Evolutionary conservation across 176 grass and related monocot species (phyloP), one percentile per base, ranked within the genome.

Genomic region (Aegilops longissima): DNA sequence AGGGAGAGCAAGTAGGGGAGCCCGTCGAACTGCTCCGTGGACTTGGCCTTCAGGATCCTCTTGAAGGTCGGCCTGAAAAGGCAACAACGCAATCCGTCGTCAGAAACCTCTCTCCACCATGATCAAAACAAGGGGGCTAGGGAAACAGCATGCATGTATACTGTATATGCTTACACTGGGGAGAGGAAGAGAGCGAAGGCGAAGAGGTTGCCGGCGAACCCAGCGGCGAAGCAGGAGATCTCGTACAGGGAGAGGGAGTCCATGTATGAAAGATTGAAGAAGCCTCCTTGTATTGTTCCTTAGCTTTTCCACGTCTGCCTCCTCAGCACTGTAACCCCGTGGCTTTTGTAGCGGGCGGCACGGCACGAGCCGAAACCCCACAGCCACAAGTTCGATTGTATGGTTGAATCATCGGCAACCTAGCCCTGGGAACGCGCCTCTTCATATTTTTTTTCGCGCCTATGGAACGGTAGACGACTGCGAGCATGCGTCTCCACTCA

Each of bases 1-100:
- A 97, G 89, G 80, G 95, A 94, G 33, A 90, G 82, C 17, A 90
- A 6, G 67, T 97, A 97, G 1, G 95, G 95, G 25, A 93, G 70
- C 27, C 87, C 95, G 4, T 94, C 93, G 85, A 97, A 97, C 40
- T 91, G 87, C 91, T 97, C 92, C 2, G 91, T 97, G 27, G 95
- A 97, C 72, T 90, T 89, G 10, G 82, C 92, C 38, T 76, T 83
- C n/a, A 97, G 33, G 2, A 97, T 91, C 83, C 95, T 90, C 82
- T 88, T 91, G 61, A 97, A 93, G 70, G 95, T 97, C 45, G 89
- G 76, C 36, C 95, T 97, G 92, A 6, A 70, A 80, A 61, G 11
- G 20, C 16, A 18, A 45, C 5, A 54, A 54, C 51, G 18, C 5
- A 49, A 64, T 17, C n/a, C 59, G 3, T 69, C 59, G 3, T 80